Percentiles rank a stretch among this genome's conserved stretches.
Conservation (phyloP, 768 basidiomycete species). For the Agaricus blazei region DNA sequence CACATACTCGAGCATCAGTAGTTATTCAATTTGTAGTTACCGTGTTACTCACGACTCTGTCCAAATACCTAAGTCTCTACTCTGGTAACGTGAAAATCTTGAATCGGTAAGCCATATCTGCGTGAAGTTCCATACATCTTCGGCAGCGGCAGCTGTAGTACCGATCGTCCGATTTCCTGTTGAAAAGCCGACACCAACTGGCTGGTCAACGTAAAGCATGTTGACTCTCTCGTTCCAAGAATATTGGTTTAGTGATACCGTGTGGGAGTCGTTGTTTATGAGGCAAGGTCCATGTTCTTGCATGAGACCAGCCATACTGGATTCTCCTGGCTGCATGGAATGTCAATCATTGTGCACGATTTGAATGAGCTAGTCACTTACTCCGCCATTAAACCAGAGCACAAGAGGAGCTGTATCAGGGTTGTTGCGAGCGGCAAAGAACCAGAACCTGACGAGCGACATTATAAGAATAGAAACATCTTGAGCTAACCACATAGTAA, state of each 20-base stretch:
- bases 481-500: background rate
- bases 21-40: background rate
- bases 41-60: conserved; percentile 45
- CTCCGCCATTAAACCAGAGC: conserved; percentile 67
- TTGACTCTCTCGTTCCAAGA: conserved; percentile 58
- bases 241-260: conserved; percentile 47
- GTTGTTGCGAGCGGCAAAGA: conserved; percentile 58
- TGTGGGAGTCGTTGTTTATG: conserved; percentile 46
- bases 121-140: conserved; percentile 56
- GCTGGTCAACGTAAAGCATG: conserved; percentile 58
- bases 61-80: conserved; percentile 52
- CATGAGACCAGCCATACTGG: conserved; percentile 58
- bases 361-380: conserved; percentile 18
- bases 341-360: background rate
- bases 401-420: conserved; percentile 55
- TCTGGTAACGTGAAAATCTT: conserved; percentile 42
- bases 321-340: conserved; percentile 42
- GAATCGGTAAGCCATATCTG: conserved; percentile 57
- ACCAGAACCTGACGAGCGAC: conserved; percentile 51
- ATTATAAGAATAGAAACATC: background rate
- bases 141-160: conserved; percentile 48
- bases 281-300: conserved; percentile 77
- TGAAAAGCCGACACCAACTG: conserved; percentile 59
- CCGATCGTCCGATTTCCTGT: conserved; percentile 44
- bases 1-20: background rate